These are phyloP conservation scores for Cytospora chrysosperma DNA, from an alignment of 2,329 filamentous ascomycete genomes.

Conservation along the genomic window DNA sequence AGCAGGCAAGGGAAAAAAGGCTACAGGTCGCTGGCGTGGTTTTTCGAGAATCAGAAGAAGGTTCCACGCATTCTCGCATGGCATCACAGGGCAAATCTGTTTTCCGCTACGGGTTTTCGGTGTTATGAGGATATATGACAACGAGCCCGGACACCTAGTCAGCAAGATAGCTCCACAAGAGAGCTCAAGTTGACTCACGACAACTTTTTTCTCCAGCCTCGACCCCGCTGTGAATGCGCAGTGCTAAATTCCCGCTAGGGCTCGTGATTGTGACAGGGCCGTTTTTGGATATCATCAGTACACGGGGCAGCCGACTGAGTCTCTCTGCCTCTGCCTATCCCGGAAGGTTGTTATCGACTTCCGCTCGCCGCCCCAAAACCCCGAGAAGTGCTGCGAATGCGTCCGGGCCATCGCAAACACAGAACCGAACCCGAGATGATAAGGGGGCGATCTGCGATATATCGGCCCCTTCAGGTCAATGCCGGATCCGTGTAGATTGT, in stretches of 20 bases:
- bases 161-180: conserved; percentile 26
- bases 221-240: conserved; percentile 3
- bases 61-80: conserved; percentile 24
- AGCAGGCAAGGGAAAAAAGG: conserved; percentile 22
- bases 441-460: too few relatives aligned
- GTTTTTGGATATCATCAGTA: background rate
- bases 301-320: background rate
- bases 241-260: background rate
- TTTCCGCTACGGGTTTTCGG: conserved; percentile 26
- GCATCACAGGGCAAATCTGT: conserved; percentile 25
- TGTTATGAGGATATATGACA: conserved; percentile 27
- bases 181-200: conserved; percentile 26
- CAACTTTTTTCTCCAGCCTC: conserved; percentile 1
- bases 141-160: conserved; percentile 24
- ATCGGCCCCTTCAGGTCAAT: too few relatives aligned
- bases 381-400: background rate
- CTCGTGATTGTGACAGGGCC: background rate
- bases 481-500: too few relatives aligned
- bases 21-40: conserved; percentile 26
- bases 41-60: conserved; percentile 24
- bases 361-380: background rate
- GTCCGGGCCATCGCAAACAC: too few relatives aligned
- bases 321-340: background rate
- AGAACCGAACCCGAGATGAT: background rate
- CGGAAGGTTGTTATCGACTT: background rate